Evolutionary conservation across 2,329 filamentous ascomycete species (phyloP).

Genomic region (Fusarium hainanense): DNA sequence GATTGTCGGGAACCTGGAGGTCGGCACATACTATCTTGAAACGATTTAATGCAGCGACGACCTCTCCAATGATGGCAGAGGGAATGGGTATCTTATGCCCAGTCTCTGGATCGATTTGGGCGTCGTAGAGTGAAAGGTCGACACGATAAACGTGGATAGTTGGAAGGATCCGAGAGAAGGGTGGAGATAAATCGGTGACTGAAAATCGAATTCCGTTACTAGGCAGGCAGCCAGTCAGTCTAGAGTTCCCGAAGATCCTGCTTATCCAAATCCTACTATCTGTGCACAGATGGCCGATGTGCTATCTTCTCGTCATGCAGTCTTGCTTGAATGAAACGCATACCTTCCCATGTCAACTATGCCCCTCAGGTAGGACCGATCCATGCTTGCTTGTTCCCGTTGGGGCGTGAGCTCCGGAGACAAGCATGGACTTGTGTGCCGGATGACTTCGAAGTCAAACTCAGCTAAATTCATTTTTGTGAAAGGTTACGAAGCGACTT

Average conservation of each 20-base stretch:
- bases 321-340: not conserved
- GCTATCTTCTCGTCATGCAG: too few relatives aligned
- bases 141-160: constrained; percentile 32
- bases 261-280: too few relatives aligned
- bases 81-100: constrained; percentile 21
- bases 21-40: constrained; percentile 26
- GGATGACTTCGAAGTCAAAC: constrained; percentile 18
- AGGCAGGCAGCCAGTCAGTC: not conserved
- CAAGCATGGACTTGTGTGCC: not conserved
- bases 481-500: too few relatives aligned
- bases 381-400: not conserved
- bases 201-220: constrained; percentile 32
- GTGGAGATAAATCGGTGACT: constrained; percentile 28
- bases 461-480: not conserved
- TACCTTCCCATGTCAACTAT: constrained; percentile 36
- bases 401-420: not conserved
- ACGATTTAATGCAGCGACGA: constrained; percentile 24
- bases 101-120: constrained; percentile 25
- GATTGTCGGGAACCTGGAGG: constrained; percentile 5
- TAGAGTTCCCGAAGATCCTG: too few relatives aligned
- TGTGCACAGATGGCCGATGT: too few relatives aligned
- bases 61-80: constrained; percentile 9
- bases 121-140: constrained; percentile 31
- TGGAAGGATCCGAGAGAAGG: constrained; percentile 27
- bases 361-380: constrained; percentile 11